Conservation (phyloP, 225 moss, liverwort and hornwort species). For the Marchantia polymorpha region DNA sequence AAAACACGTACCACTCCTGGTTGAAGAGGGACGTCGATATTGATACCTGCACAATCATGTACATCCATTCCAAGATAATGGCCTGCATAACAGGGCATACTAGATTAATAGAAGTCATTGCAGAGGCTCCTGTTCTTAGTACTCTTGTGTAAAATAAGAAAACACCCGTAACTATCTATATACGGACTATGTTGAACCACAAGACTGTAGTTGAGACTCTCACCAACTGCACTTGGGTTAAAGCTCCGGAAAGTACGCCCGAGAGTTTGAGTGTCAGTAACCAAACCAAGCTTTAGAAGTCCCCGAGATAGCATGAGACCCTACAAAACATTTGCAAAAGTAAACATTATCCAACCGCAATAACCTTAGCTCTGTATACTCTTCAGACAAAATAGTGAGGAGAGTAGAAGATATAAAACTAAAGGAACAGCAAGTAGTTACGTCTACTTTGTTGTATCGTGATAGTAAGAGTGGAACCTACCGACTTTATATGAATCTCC, state of each 20-base stretch:
- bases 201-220: conserved; percentile 5
- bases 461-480: conserved; percentile 30
- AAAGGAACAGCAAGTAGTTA: too few species aligned
- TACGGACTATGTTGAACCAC: not conserved
- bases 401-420: too few species aligned
- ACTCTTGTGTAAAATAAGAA: too few species aligned
- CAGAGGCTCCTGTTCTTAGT: too few species aligned
- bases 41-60: conserved; percentile 81
- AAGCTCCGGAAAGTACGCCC: conserved; percentile 56
- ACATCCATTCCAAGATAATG: conserved; percentile 99
- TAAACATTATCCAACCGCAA: too few species aligned
- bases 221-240: conserved; percentile 88
- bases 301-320: conserved; percentile 64
- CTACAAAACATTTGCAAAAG: conserved; percentile 10
- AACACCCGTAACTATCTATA: not conserved
- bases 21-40: conserved; percentile 69
- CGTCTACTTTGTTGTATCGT: too few species aligned
- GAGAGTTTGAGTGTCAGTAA: conserved; percentile 51
- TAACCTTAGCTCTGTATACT: too few species aligned
- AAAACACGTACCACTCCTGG: conserved; percentile 71
- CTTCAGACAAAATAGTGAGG: too few species aligned
- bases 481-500: conserved; percentile 80
- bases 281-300: conserved; percentile 74
- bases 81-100: conserved; percentile 42
- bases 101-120: not conserved